These are phyloP conservation scores for Cubamyces sp. DNA, from an alignment of 768 basidiomycete species.

Conservation along the genomic window DNA sequence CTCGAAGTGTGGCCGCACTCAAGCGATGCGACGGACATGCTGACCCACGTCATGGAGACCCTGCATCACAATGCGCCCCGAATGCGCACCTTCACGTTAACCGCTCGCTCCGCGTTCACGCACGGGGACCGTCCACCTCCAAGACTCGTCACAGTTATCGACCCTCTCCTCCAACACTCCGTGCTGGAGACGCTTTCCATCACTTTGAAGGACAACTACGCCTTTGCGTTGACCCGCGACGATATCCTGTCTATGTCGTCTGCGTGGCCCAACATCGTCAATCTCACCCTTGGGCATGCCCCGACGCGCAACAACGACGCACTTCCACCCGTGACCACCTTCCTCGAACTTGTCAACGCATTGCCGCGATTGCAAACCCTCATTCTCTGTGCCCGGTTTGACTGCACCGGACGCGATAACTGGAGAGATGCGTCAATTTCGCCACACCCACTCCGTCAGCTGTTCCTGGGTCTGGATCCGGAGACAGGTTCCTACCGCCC, in stretches of 20 bases:
- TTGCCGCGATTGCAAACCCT: constrained; percentile 5
- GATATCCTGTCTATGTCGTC: constrained; percentile 5
- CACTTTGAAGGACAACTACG: constrained; percentile 11
- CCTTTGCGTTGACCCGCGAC: constrained; percentile 7
- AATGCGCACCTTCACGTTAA: neutral
- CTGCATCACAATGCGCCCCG: neutral
- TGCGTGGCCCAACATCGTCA: constrained; percentile 6
- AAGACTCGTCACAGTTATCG: constrained; percentile 1
- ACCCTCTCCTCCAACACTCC: neutral
- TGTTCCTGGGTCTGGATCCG: constrained; percentile 6
- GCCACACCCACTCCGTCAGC: neutral
- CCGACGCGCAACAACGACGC: neutral
- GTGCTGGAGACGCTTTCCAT: neutral
- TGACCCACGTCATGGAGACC: neutral
- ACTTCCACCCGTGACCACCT: neutral
- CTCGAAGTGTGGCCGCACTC: constrained; percentile 17
- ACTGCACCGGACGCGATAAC: neutral
- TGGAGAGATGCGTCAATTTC: constrained; percentile 1
- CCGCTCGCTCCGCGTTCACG: constrained; percentile 1
- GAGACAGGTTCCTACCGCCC: constrained; percentile 15
- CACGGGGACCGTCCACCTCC: constrained; percentile 13
- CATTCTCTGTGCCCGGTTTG: constrained; percentile 13
- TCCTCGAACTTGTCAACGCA: constrained; percentile 1
- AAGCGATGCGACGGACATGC: constrained; percentile 10
- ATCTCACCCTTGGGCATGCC: constrained; percentile 7